phyloP scores from a whole-genome alignment of 1,139 yeast species.

The Casaregolazyma suthepensis region DNA sequence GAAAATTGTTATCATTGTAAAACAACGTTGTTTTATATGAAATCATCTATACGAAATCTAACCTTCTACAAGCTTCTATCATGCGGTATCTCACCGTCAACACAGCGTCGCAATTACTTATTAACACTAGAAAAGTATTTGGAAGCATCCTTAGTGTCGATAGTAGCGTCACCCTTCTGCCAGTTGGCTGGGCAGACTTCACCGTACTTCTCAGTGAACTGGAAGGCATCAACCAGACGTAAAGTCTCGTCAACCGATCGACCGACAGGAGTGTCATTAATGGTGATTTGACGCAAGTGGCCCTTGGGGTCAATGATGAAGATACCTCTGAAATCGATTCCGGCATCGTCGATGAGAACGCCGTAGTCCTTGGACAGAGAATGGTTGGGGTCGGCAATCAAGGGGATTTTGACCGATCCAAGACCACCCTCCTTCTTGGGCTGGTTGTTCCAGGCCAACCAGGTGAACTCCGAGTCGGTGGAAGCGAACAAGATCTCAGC shows the following conservation, averaged over 20 bases:
- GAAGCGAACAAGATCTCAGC: constrained; percentile 92
- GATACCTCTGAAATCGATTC: constrained; percentile 95
- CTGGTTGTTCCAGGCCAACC: constrained; percentile 96
- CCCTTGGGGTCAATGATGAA: constrained; percentile 97
- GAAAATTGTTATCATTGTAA: background rate
- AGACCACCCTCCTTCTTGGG: constrained; percentile 98
- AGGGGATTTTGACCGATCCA: constrained; percentile 90
- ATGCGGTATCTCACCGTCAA: background rate
- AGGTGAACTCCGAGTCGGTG: constrained; percentile 95
- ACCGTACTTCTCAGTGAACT: constrained; percentile 96
- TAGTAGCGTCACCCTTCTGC: constrained; percentile 95
- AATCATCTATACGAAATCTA: background rate
- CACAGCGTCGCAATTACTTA: background rate
- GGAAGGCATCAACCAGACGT: constrained; percentile 98
- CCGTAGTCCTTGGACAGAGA: constrained; percentile 91
- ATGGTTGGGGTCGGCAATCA: constrained; percentile 96
- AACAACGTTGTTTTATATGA: background rate
- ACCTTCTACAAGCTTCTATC: background rate
- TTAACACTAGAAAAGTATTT: constrained; percentile 51
- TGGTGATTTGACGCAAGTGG: constrained; percentile 86
- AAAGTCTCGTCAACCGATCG: constrained; percentile 96
- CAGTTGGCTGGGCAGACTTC: constrained; percentile 99
- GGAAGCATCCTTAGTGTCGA: constrained; percentile 75
- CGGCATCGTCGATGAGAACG: constrained; percentile 91
- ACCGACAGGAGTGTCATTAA: constrained; percentile 98